Evolutionary conservation across 2,329 filamentous ascomycete species (phyloP).

Genomic region (Epichloe glyceriae): DNA sequence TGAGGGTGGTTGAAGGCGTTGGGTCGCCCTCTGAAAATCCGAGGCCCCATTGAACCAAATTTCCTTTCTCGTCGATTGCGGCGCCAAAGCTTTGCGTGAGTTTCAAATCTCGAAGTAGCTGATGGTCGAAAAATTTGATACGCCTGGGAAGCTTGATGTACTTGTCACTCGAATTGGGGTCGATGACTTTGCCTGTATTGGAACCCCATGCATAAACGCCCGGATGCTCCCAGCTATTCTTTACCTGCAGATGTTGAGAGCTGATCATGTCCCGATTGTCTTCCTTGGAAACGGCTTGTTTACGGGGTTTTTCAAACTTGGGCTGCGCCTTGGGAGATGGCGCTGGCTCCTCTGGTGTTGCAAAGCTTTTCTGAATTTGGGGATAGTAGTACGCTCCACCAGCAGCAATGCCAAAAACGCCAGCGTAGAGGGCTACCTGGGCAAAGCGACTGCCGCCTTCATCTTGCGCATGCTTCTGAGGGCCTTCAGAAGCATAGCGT

Average conservation of each 20-base stretch:
- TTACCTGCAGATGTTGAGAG: conserved; percentile 78
- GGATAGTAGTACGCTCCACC: conserved; percentile 27
- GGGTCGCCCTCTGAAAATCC: conserved; percentile 55
- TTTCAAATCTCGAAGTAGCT: conserved; percentile 77
- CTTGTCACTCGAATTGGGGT: conserved; percentile 64
- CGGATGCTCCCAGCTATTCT: conserved; percentile 66
- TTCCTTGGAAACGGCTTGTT: conserved; percentile 47
- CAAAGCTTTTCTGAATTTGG: conserved; percentile 15
- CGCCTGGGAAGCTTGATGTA: conserved; percentile 70
- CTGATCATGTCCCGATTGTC: conserved; percentile 66
- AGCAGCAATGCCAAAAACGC: conserved; percentile 26
- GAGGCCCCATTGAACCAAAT: conserved; percentile 83
- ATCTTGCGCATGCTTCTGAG: conserved; percentile 9
- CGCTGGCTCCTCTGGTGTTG: conserved; percentile 8
- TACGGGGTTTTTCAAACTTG: conserved; percentile 54
- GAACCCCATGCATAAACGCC: conserved; percentile 92
- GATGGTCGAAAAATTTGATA: conserved; percentile 70
- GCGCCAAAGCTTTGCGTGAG: conserved; percentile 70
- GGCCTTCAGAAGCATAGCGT: conserved; percentile 15
- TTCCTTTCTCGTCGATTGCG: conserved; percentile 76
- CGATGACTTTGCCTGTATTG: conserved; percentile 73
- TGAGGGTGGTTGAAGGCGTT: conserved; percentile 58
- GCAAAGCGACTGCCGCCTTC: conserved; percentile 15
- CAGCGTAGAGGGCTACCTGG: conserved; percentile 11
- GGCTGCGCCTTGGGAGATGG: conserved; percentile 35